Conservation (phyloP, 2,329 filamentous ascomycete genomes). For the Pseudonectria buxi region DNA sequence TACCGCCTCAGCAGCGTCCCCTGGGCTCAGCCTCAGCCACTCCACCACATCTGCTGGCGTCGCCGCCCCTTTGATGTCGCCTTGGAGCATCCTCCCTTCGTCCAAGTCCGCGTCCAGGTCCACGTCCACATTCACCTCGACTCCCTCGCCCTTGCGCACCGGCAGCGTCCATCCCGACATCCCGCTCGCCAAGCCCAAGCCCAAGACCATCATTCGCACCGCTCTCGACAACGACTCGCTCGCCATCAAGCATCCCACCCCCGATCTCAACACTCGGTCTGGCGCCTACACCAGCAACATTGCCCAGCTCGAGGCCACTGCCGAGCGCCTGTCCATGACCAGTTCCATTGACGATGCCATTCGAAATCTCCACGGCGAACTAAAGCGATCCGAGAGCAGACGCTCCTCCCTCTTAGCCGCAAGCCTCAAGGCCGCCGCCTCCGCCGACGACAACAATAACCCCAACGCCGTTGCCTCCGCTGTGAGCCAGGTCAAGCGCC, state of each 20-base stretch:
- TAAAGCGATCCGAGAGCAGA: conserved; percentile 63
- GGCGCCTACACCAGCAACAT: conserved; percentile 61
- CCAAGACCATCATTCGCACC: conserved; percentile 42
- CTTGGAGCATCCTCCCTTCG: not conserved
- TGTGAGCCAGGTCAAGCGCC: conserved; percentile 30
- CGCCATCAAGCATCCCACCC: conserved; percentile 50
- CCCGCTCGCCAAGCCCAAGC: conserved; percentile 31
- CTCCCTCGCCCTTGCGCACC: conserved; percentile 26
- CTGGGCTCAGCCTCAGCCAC: too few relatives aligned
- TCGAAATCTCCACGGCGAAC: conserved; percentile 61
- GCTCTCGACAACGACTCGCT: conserved; percentile 37
- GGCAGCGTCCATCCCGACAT: conserved; percentile 40
- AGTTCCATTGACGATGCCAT: conserved; percentile 76
- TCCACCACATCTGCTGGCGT: too few relatives aligned
- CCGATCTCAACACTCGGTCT: conserved; percentile 55
- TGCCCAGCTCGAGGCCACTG: conserved; percentile 66
- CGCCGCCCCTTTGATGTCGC: too few relatives aligned
- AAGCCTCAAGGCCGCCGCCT: conserved; percentile 29
- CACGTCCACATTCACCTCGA: conserved; percentile 8
- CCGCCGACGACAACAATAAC: conserved; percentile 23
- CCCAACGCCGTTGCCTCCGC: conserved; percentile 9
- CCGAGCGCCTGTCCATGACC: conserved; percentile 65
- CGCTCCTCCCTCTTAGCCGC: conserved; percentile 55
- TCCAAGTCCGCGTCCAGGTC: conserved; percentile 7
- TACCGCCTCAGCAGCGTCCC: too few relatives aligned